Percentiles rank a stretch among this genome's conserved stretches.
These are phyloP conservation scores for Dillenia turbinata DNA, from an alignment of 164 flowering plant species.

Conservation along the genomic window DNA sequence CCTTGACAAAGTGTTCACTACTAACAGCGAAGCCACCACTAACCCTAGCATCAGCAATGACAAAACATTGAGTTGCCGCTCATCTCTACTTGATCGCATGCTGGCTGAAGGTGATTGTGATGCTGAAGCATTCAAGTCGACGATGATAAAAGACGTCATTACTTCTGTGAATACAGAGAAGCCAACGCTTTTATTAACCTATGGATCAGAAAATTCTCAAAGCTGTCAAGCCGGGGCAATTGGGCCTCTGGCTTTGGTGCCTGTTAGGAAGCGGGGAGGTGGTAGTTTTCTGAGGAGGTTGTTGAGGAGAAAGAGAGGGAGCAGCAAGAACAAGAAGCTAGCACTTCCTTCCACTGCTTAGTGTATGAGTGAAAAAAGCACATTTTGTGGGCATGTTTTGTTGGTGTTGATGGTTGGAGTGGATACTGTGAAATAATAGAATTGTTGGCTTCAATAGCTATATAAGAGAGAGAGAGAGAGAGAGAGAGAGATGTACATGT, in stretches of 20 bases:
- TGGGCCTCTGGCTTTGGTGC: conserved; percentile 53
- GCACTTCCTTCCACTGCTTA: conserved; percentile 17
- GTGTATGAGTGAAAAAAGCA: neutral
- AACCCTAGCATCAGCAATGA: conserved; percentile 7
- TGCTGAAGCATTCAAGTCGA: conserved; percentile 26
- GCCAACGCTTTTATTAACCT: conserved; percentile 10
- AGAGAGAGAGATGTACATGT: neutral
- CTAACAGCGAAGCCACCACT: neutral
- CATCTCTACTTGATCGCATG: conserved; percentile 72
- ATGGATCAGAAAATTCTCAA: neutral
- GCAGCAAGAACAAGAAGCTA: conserved; percentile 25
- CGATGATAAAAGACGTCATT: conserved; percentile 32
- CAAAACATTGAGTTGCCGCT: conserved; percentile 26
- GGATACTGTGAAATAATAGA: neutral
- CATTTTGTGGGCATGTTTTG: conserved; percentile 5
- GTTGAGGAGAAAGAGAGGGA: conserved; percentile 53
- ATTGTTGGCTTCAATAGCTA: neutral
- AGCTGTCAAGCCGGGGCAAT: conserved; percentile 6
- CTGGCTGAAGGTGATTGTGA: conserved; percentile 47
- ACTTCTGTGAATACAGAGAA: conserved; percentile 24
- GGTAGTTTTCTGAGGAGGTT: conserved; percentile 58
- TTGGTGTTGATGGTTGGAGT: neutral
- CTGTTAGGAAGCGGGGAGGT: conserved; percentile 42
- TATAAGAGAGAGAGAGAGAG: neutral
- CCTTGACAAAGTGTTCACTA: conserved; percentile 29